Evolutionary conservation across 768 basidiomycete species (phyloP), one percentile per base, ranked within the genome.

Genomic region (Collybiopsis confluens): DNA sequence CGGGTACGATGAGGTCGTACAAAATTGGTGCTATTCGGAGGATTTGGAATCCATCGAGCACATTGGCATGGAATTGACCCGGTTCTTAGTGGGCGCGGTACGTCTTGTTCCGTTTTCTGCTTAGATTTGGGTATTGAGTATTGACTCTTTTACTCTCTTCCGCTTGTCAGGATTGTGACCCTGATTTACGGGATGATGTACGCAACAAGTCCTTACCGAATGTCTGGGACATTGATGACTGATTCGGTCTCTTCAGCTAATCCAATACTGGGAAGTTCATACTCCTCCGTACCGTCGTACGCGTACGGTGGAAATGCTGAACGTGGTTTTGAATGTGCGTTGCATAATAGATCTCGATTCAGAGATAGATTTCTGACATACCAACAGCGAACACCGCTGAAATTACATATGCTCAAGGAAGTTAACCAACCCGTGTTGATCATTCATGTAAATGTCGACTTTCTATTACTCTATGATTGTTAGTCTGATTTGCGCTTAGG

Each of bases 41-140:
- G 86, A 90, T 62, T 58, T 88, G 42, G 83, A 87, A 55, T 67
- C 80, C 0, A 83, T 83, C 50, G 86, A 90, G 57, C 81, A 86
- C 48, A 80, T 81, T 1, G 79, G 77, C 21, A 79, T 75, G 55
- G 87, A 89, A 62, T 70, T 79, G 18, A 69, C 83, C 21, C 72
- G 69, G 18, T 76, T 84, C 54, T 68, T 84, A 54, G 72, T 81
- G 18, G 81, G 84, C 45, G 65, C 74, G 58, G 89, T 87, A 59
- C 62, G 79, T 67, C 21, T 52, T 35, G n/a, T 1, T 53, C 27
- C 40, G 10, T 30, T 43, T 30, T 49, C n/a, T 26, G 8, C 36
- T 8, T 42, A 15, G 18, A 20, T 11, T 24, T n/a, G n/a, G n/a
- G n/a, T n/a, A n/a, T n/a, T n/a, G n/a, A n/a, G n/a, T n/a, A n/a